Evolutionary conservation across 306 rosid genomes (phyloP), one percentile per base, ranked within the genome.

Genomic region (Cercis canadensis): DNA sequence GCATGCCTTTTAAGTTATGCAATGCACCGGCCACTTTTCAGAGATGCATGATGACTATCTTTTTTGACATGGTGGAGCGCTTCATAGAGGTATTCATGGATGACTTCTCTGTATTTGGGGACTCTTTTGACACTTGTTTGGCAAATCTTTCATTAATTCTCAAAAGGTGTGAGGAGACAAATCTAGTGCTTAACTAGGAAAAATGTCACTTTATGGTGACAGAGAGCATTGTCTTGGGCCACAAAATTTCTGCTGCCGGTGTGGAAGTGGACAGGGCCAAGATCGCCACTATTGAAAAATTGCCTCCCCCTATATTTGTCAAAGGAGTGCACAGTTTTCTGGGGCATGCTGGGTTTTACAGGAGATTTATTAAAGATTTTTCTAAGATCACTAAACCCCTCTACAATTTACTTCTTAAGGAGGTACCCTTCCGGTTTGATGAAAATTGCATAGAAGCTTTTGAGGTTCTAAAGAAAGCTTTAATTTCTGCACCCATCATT

Each of bases 241-340:
- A 15, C 17, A 15, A 7, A 1, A 4, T 51, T 1, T 51, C 56
- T 16, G 0, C 0, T 14, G 0, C 3, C 8, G 57, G 57, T 0
- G 7, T 52, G 1, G 33, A 52, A 8, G 32, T 52, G 1, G 29
- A 52, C 2, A 19, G 11, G 1, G 36, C 36, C 0, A 19, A 53
- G 1, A 11, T 53, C 21, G 5, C 19, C 4, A 1, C 5, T 0
- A 24, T 53, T 7, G 7, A 3, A 0, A 53, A 21, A 3, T 11
- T 53, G 0, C 36, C 36, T 0, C n/a, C 15, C 9, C 15, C 6
- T 0, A 21, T 0, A 1, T 8, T 0, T 0, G 8, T 55, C 0
- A 55, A 55, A 4, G 60, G 10, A 0, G 4, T 55, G 1, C 0
- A 8, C 0, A 11, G 9, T 4, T 24, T 55, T 12, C 17, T 55